A percentile compares a stretch with the other conserved stretches of the same genome.
Evolutionary conservation across 164 flowering plant genomes (phyloP).

Genomic region (Vitis vinifera): ASM3070453v1 NC_081818.1:30178501-30179000

Average conservation of each 20-base stretch:
- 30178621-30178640: conserved; percentile 42
- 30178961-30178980: conserved; percentile 40
- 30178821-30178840: conserved; percentile 91
- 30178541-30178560: no score
- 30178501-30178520: no score
- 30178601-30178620: background rate
- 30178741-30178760: conserved; percentile 66
- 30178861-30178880: conserved; percentile 73
- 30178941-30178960: conserved; percentile 93
- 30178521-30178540: no score
- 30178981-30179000: conserved; percentile 52
- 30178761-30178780: conserved; percentile 88
- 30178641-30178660: conserved; percentile 95
- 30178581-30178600: no score
- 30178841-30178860: conserved; percentile 84
- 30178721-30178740: conserved; percentile 90
- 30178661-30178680: conserved; percentile 82
- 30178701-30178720: conserved; percentile 96
- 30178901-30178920: conserved; percentile 75
- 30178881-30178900: conserved; percentile 78
- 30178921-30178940: conserved; percentile 77
- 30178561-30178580: no score
- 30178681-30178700: conserved; percentile 91
- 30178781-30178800: conserved; percentile 66
- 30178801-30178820: conserved; percentile 57